Evolutionary conservation across 306 rosid species (phyloP).

Genomic region (Alnus rubra): DNA sequence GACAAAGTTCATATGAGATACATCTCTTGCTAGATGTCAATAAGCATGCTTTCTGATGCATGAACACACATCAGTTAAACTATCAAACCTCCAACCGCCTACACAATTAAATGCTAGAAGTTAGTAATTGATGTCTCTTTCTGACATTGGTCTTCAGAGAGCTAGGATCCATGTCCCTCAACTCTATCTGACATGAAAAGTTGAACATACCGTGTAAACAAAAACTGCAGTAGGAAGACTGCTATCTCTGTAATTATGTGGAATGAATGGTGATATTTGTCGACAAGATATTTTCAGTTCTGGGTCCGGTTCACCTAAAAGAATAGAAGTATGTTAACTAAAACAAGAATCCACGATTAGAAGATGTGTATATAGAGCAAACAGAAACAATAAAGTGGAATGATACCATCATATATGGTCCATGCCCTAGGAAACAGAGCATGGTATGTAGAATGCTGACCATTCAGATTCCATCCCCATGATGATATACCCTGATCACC

Average conservation of each 20-base stretch:
- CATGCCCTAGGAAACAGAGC: constrained; percentile 99
- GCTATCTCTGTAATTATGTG: constrained; percentile 93
- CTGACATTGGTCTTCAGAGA: not conserved
- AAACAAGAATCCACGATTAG: constrained; percentile 12
- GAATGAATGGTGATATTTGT: constrained; percentile 96
- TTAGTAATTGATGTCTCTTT: not conserved
- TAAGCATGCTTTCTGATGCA: not conserved
- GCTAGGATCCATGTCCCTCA: not conserved
- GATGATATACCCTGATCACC: constrained; percentile 91
- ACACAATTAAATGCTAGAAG: not conserved
- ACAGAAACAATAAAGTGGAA: constrained; percentile 26
- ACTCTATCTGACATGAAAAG: not conserved
- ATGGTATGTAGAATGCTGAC: constrained; percentile 98
- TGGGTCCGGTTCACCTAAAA: constrained; percentile 95
- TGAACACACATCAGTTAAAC: not conserved
- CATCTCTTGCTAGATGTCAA: not conserved
- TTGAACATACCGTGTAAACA: constrained; percentile 73
- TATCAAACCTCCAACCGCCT: not conserved
- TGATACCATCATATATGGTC: constrained; percentile 94
- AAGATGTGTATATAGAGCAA: constrained; percentile 1
- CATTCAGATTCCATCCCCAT: constrained; percentile 98
- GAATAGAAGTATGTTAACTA: constrained; percentile 20
- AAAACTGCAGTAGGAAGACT: constrained; percentile 96
- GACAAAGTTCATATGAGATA: not conserved
- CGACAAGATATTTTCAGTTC: constrained; percentile 91